Base-by-base conservation (phyloP, 2,329 filamentous ascomycete species). In the Colletotrichum siamense region DNA sequence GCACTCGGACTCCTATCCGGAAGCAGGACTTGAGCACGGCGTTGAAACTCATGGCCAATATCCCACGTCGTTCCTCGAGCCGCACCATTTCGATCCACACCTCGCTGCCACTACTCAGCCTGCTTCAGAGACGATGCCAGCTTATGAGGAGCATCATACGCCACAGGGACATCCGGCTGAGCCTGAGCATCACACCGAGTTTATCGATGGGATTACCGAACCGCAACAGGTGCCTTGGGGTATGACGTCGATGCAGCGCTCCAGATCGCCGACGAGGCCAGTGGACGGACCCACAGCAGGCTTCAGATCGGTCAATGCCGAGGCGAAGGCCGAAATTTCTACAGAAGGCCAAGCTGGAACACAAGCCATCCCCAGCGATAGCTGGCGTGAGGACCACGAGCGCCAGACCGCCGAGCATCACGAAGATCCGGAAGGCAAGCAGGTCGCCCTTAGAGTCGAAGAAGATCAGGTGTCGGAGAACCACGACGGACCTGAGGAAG, bases 221-320 rank as follows among this genome's bases (percentile, higher is more conserved):
- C 76, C 77, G 28, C 66, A 69, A 22, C 73, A 73, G 15, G 32
- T 69, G 10, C 69, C 77, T 9, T 78, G 77, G 77, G 76, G 76
- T 3, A 64, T 70, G 39, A 66, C 65, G n/a, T 59, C 77, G n/a
- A n/a, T 64, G 28, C 66, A 75, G 18, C 63, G 52, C 9, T 39
- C 65, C 2, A 61, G 49, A 6, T 52, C 66, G 15, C 32, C 64
- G 12, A 30, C 16, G 13, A 55, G 24, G 36, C n/a, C 62, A 10
- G 55, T 13, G 24, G 63, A 67, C 24, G 52, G 12, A 12, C 2
- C 30, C 13, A 12, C 12, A 44, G 13, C 67, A 30, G 24, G 16
- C 32, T 61, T 30, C 26, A 36, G 8, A 13, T 5, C 32, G 16
- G 15, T 28, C 24, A 36, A 16, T 30, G 36, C 24, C 10, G 44